Evolutionary conservation across 1,284 basidiomycete genomes (phyloP).

Genomic region (Marasmius sp.): DNA sequence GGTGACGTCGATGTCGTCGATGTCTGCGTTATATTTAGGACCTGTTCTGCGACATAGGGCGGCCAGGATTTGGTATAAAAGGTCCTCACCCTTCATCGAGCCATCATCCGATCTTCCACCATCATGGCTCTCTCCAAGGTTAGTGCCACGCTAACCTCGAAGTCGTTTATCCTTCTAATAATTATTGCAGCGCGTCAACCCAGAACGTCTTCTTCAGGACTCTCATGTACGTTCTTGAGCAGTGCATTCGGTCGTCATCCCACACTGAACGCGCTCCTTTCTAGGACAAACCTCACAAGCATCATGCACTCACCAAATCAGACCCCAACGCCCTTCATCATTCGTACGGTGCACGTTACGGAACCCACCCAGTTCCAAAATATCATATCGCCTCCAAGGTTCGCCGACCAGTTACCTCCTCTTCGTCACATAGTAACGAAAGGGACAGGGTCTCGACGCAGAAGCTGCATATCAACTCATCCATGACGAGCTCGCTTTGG

Average conservation of each 20-base stretch:
- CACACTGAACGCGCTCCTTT: not conserved
- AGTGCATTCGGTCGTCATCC: not conserved
- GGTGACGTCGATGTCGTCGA: too few relatives aligned
- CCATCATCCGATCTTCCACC: conserved; percentile 2
- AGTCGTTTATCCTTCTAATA: not conserved
- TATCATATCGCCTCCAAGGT: conserved; percentile 63
- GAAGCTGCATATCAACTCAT: conserved; percentile 78
- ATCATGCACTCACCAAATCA: conserved; percentile 37
- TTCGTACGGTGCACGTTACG: conserved; percentile 67
- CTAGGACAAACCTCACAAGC: conserved; percentile 50
- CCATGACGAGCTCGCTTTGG: conserved; percentile 81
- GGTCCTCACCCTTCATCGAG: not conserved
- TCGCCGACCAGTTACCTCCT: conserved; percentile 1
- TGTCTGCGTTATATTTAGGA: not conserved
- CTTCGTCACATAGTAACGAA: not conserved
- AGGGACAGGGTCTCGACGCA: conserved; percentile 48
- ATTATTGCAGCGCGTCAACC: conserved; percentile 55
- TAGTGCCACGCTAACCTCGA: not conserved
- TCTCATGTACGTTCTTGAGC: conserved; percentile 41
- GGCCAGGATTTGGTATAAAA: not conserved
- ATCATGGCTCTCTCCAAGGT: conserved; percentile 56
- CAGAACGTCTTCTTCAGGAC: conserved; percentile 58
- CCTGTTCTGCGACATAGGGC: not conserved
- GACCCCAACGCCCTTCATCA: conserved; percentile 34
- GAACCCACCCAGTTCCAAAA: conserved; percentile 63